phyloP scores from a whole-genome alignment of 1,284 basidiomycete species.

The Microbotryomycetes sp. region DNA sequence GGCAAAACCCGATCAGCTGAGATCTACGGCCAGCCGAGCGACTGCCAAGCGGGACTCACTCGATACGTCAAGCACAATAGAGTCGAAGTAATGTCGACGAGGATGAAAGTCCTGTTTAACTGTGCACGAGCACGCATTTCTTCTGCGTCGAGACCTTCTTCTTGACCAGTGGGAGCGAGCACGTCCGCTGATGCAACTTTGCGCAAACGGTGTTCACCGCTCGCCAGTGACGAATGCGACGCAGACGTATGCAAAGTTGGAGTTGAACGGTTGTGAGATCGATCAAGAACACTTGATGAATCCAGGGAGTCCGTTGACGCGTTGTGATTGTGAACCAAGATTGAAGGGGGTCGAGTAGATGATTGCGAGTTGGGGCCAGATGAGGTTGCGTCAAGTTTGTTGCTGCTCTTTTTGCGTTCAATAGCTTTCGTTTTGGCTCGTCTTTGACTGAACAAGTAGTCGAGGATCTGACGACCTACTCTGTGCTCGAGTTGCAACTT shows the following conservation, averaged over 20 bases:
- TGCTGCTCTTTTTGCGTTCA: background rate
- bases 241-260: constrained; percentile 4
- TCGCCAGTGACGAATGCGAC: constrained; percentile 13
- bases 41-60: constrained; percentile 39
- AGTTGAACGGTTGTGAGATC: background rate
- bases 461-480: constrained; percentile 75
- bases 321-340: constrained; percentile 1
- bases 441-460: constrained; percentile 63
- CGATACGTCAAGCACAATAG: constrained; percentile 47
- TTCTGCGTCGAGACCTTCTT: constrained; percentile 39
- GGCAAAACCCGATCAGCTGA: background rate
- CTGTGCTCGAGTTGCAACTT: constrained; percentile 77
- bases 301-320: constrained; percentile 24
- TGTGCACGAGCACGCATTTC: constrained; percentile 48
- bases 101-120: constrained; percentile 61
- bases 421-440: constrained; percentile 36
- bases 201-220: constrained; percentile 17
- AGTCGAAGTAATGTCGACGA: constrained; percentile 68
- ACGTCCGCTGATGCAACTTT: constrained; percentile 18
- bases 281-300: background rate
- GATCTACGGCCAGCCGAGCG: too few species aligned
- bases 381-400: background rate
- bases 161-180: constrained; percentile 9
- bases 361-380: background rate
- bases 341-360: background rate